Base-by-base conservation (phyloP, 805 yeast species). In the Wickerhamomyces sydowiorum region DNA sequence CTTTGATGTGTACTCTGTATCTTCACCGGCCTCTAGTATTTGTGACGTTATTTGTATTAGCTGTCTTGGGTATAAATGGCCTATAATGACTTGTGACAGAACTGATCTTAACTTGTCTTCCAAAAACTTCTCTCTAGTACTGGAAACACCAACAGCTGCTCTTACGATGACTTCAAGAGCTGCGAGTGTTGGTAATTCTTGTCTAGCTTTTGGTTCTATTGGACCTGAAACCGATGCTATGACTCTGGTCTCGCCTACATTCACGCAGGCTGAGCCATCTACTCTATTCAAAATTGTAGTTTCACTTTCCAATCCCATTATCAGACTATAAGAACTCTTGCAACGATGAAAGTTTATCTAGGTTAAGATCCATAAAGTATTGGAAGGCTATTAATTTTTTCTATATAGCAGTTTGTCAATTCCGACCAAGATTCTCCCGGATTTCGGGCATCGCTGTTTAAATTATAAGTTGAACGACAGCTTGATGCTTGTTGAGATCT, bases 171-270 rank as follows among this genome's bases (percentile, higher is more conserved):
- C 73, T 60, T 89, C 96, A 15, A 93, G 60, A 15, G 86, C 80
- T 14, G 91, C 82, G 36, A 72, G 68, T 14, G 85, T 81, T 10
- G 97, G 96, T 27, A 81, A 61, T 59, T 91, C 98, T 57, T 89
- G 96, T 51, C 91, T 75, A 13, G 78, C 63, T 58, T 82, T 83
- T 10, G 87, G 81, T 54, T 91, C 97, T 24, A 91, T 74, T 0
- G 99, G 99, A 0, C 99, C 99, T 1, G 90, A 75, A 1, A 91
- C 90, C 0, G 96, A 80, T 34, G 82, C 78, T 2, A 90, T 63
- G 3, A 85, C 80, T 43, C 75, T 75, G 1, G 84, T 76, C 15
- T 60, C 60, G 2, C 74, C 77, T n/a, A 65, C 58, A 14, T 64
- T 57, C 43, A 80, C 67, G 20, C 73, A 73, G 1, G 91, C 80